phyloP scores from a whole-genome alignment of 2,329 filamentous ascomycete genomes.

The Diaporthe citriasiana region DNA sequence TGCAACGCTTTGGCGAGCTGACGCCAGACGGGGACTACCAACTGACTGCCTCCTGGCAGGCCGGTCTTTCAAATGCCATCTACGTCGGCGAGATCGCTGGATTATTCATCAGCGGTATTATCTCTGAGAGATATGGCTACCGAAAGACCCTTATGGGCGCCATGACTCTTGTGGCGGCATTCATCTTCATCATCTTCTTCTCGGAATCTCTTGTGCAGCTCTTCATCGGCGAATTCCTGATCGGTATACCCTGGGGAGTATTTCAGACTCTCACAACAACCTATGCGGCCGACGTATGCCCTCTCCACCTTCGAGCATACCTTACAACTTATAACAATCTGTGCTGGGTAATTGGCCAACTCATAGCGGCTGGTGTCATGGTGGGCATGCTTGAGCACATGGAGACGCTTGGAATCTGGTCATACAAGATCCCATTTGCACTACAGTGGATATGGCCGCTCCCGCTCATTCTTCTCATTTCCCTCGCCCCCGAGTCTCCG shows the following conservation, averaged over 20 bases:
- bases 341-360: constrained; percentile 70
- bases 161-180: constrained; percentile 58
- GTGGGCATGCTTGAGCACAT: constrained; percentile 15
- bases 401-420: constrained; percentile 51
- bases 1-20: constrained; percentile 59
- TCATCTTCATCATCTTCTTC: constrained; percentile 69
- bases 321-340: constrained; percentile 70
- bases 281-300: constrained; percentile 67
- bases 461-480: constrained; percentile 50
- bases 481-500: constrained; percentile 51
- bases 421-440: constrained; percentile 53
- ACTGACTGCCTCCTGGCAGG: constrained; percentile 66
- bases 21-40: constrained; percentile 46
- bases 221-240: constrained; percentile 63
- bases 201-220: constrained; percentile 61
- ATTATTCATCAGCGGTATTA: constrained; percentile 66
- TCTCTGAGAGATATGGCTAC: constrained; percentile 65
- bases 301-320: constrained; percentile 64
- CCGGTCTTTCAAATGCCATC: constrained; percentile 67
- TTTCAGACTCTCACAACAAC: constrained; percentile 67
- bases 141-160: constrained; percentile 63
- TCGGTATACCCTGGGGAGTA: constrained; percentile 63
- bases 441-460: constrained; percentile 67
- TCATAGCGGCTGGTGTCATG: constrained; percentile 64
- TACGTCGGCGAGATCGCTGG: constrained; percentile 69